Base-by-base conservation (phyloP, 768 basidiomycete genomes). In the Collybia sp. region DNA sequence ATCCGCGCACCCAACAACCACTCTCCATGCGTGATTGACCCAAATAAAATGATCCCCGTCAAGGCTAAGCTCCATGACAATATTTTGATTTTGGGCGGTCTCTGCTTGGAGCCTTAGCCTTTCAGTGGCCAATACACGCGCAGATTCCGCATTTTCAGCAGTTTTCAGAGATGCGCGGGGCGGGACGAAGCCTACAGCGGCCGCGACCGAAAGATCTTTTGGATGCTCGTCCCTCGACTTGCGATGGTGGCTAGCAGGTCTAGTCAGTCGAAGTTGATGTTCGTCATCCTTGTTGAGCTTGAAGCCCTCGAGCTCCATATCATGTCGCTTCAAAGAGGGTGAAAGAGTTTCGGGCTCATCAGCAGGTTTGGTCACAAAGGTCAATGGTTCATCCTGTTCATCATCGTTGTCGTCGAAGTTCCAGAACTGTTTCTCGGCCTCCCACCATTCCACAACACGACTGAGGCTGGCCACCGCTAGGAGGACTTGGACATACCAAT, bases 401-500 rank as follows among this genome's bases (percentile, higher is more conserved):
- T 90, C 85, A 38, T 88, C 88, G 50, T 88, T 85, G 59, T 92
- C 90, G 59, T 94, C 89, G 61, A 97, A 98, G 58, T 96, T 96
- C 96, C 96, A 99, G 66, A 99, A 99, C 55, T 94, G 92, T 59
- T 94, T 94, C 71, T 98, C 95, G 10, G 96, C 96, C 65, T 96
- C 94, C 93, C 93, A 97, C 95, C 96, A 99, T 60, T 97, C 96
- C 52, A 97, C 87, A 20, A 98, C 96, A 47, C 95, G 87, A 64
- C 87, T 90, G 52, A 99, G 82, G 58, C 91, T 93, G 30, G 96
- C 96, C 40, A 98, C 85, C 16, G 96, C 95, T 41, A 97, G 83
- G 4, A 98, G 76, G 19, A 97, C 85, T 60, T 95, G 93, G 43
- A 97, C 93, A 66, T 97, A 98, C 96, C 95, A 99, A 48, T 88